A percentile compares a stretch with the other conserved stretches of the same genome.
phyloP scores from a whole-genome alignment of 352 stramenopile species.

The Plasmopara muralis region DNA sequence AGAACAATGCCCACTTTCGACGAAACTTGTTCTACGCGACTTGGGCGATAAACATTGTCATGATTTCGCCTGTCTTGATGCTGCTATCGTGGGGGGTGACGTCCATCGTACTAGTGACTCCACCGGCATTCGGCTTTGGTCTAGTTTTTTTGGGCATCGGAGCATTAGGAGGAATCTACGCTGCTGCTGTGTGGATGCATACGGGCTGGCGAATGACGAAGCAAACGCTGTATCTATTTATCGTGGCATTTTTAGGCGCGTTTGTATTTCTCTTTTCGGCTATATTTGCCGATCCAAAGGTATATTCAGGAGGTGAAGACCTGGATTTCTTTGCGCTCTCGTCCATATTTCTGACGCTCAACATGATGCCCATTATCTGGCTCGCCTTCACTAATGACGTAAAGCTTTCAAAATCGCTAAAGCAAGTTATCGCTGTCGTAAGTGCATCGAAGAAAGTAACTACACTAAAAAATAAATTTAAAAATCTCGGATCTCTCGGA shows the following conservation, averaged over 20 bases:
- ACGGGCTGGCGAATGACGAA: conserved; percentile 82
- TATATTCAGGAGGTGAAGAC: conserved; percentile 56
- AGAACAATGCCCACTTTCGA: conserved; percentile 58
- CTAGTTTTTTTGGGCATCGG: conserved; percentile 69
- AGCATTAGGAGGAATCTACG: conserved; percentile 38
- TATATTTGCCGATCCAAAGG: conserved; percentile 70
- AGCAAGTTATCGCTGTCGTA: conserved; percentile 71
- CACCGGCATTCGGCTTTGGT: conserved; percentile 68
- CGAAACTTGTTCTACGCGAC: conserved; percentile 75
- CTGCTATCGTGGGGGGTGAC: conserved; percentile 72
- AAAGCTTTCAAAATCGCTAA: conserved; percentile 78
- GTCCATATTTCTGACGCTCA: conserved; percentile 74
- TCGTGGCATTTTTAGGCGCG: conserved; percentile 40
- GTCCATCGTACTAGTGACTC: conserved; percentile 57
- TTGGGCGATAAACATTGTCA: conserved; percentile 43
- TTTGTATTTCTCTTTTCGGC: conserved; percentile 79
- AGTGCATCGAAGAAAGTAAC: conserved; percentile 72
- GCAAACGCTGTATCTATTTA: conserved; percentile 45
- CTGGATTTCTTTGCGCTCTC: conserved; percentile 79
- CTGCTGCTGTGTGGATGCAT: conserved; percentile 44
- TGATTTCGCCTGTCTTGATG: conserved; percentile 49
- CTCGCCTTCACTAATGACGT: conserved; percentile 87
- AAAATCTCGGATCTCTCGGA: conserved; percentile 68
- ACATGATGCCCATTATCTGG: conserved; percentile 89
- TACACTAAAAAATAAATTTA: conserved; percentile 73